phyloP scores from a whole-genome alignment of 257 asterid species.

The Pogostemon cablin region DNA sequence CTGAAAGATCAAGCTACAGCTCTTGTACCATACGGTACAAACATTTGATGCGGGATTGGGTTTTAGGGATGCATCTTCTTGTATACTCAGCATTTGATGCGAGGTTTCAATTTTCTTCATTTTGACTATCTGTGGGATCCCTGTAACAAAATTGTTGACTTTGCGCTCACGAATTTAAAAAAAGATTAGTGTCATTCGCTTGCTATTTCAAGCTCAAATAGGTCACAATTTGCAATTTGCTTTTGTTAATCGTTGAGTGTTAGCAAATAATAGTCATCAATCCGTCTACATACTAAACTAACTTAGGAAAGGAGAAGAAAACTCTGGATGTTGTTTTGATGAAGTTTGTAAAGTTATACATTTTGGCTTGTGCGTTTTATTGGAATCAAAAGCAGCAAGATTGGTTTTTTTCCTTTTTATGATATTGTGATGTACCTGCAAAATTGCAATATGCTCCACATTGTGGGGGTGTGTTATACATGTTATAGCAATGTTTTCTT shows the following conservation, averaged over 20 bases:
- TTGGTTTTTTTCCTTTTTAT: background rate
- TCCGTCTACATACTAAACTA: background rate
- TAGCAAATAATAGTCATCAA: background rate
- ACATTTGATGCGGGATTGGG: background rate
- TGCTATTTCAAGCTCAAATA: background rate
- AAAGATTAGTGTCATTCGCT: slow-evolving; percentile 13
- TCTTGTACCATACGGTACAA: slow-evolving; percentile 28
- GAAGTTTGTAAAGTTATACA: background rate
- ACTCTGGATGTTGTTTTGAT: background rate
- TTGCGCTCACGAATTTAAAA: slow-evolving; percentile 21
- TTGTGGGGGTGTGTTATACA: slow-evolving; percentile 21
- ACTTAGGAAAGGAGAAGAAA: background rate
- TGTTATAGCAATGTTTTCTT: slow-evolving; percentile 10
- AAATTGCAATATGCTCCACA: background rate
- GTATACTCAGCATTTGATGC: slow-evolving; percentile 4
- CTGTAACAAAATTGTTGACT: background rate
- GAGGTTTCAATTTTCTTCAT: slow-evolving; percentile 16
- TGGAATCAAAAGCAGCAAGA: background rate
- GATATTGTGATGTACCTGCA: background rate
- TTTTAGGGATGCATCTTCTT: background rate
- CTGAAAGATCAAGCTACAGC: slow-evolving; percentile 18
- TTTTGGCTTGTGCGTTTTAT: background rate
- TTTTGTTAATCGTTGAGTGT: background rate
- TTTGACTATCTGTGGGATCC: slow-evolving; percentile 4
- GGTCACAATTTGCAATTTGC: slow-evolving; percentile 4